These are phyloP conservation scores for Pleurotus eryngii DNA, from an alignment of 768 basidiomycete species.

Conservation along the genomic window DNA sequence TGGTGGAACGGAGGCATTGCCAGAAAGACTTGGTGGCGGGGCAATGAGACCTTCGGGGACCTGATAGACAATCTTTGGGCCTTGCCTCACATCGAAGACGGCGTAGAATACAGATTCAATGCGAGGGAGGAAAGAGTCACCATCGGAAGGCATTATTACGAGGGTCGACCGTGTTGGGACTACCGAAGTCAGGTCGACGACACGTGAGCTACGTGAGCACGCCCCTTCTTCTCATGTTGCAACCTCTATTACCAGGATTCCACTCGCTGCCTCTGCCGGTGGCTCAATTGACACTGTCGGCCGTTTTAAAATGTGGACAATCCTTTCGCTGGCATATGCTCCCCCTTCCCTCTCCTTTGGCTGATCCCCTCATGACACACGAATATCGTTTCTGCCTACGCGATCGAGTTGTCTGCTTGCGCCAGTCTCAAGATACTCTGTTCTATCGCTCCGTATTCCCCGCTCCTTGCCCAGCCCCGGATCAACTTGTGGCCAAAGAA, in stretches of 20 bases:
- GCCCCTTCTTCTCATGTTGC: no score
- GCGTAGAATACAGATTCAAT: conserved; percentile 93
- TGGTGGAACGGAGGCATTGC: conserved; percentile 32
- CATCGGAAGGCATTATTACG: conserved; percentile 38
- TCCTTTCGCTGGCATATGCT: conserved; percentile 78
- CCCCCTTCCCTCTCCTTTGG: conserved; percentile 29
- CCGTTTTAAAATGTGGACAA: conserved; percentile 80
- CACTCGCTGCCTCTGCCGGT: conserved; percentile 56
- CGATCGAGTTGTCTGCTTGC: conserved; percentile 82
- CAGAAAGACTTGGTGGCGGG: conserved; percentile 23
- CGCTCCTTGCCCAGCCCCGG: conserved; percentile 28
- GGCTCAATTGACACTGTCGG: conserved; percentile 72
- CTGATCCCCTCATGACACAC: conserved; percentile 26
- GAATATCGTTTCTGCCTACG: conserved; percentile 80
- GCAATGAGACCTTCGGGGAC: conserved; percentile 91
- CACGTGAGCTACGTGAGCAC: no score
- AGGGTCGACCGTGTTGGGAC: neutral
- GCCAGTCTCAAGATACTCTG: conserved; percentile 64
- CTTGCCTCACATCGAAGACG: conserved; percentile 80
- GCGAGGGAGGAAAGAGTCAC: conserved; percentile 72
- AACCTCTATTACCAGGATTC: conserved; percentile 37
- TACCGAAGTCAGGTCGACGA: no score
- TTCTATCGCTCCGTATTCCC: conserved; percentile 75
- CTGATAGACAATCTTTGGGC: conserved; percentile 89
- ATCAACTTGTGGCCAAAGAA: conserved; percentile 30